These are phyloP conservation scores for Penicillium oxalicum DNA, from an alignment of 2,329 filamentous ascomycete genomes.

Conservation along the genomic window DNA sequence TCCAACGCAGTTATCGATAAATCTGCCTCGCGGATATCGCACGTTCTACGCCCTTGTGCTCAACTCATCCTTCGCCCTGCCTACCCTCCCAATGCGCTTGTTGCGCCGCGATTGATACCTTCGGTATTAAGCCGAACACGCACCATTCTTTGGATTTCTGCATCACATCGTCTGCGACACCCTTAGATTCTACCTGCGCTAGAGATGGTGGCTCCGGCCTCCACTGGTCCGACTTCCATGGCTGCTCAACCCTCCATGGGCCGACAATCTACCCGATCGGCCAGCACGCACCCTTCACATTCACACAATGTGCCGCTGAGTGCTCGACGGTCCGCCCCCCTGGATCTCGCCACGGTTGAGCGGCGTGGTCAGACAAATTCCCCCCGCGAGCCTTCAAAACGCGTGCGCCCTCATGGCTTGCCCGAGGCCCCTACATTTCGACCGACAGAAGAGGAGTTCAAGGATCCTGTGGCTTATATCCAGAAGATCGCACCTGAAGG, in stretches of 20 bases:
- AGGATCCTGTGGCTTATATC: conserved; percentile 89
- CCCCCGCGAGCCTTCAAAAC: conserved; percentile 68
- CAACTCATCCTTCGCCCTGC: conserved; percentile 4
- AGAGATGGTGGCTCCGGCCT: conserved; percentile 44
- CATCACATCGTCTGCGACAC: conserved; percentile 7
- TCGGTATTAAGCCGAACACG: conserved; percentile 26
- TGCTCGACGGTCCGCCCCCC: conserved; percentile 58
- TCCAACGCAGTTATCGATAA: conserved; percentile 2
- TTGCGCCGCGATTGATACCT: conserved; percentile 27
- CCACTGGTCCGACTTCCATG: conserved; percentile 34
- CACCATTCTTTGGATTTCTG: conserved; percentile 10
- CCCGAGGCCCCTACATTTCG: conserved; percentile 85
- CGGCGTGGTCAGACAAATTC: conserved; percentile 76
- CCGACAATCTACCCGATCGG: conserved; percentile 35
- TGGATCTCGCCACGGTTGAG: conserved; percentile 87
- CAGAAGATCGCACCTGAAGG: conserved; percentile 85
- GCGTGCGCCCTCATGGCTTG: conserved; percentile 74
- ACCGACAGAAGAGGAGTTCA: conserved; percentile 90
- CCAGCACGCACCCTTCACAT: conserved; percentile 41
- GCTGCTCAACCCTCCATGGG: conserved; percentile 29
- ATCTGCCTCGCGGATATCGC: conserved; percentile 2
- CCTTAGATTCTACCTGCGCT: conserved; percentile 11
- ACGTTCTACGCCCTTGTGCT: conserved; percentile 12
- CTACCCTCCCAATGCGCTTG: conserved; percentile 29
- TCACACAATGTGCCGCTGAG: conserved; percentile 54